Conservation (phyloP, 257 asterid species). For the Capsicum pubescens region DNA sequence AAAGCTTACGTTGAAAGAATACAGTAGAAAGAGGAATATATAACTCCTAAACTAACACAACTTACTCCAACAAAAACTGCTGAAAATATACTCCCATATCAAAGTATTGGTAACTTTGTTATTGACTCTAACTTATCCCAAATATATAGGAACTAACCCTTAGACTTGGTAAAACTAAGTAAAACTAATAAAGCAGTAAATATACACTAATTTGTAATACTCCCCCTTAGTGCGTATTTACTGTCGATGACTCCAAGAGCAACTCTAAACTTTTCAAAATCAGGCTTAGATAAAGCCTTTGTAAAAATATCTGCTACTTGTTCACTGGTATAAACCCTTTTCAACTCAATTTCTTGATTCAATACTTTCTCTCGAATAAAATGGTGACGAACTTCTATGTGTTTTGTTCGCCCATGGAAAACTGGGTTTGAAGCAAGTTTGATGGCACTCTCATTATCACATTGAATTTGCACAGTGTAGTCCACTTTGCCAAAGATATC, state of each 20-base stretch:
- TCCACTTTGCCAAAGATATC: conserved; percentile 5
- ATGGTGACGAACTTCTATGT: conserved; percentile 24
- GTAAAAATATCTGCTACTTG: conserved; percentile 25
- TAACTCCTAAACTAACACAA: not conserved
- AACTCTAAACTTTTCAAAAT: not conserved
- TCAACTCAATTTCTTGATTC: conserved; percentile 22
- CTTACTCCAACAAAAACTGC: too few relatives aligned
- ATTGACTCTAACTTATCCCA: not conserved
- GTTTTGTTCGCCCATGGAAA: conserved; percentile 20
- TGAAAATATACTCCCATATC: not conserved
- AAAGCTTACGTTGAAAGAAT: not conserved
- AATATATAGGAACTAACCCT: not conserved
- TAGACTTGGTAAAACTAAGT: too few relatives aligned
- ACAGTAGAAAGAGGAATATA: not conserved
- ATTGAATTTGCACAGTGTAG: conserved; percentile 2
- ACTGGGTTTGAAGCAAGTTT: conserved; percentile 27
- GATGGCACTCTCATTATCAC: conserved; percentile 29
- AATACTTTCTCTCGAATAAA: conserved; percentile 29
- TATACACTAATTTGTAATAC: not conserved
- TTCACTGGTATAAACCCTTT: not conserved
- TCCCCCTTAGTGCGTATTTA: conserved; percentile 28
- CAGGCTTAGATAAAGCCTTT: not conserved
- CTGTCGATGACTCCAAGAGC: conserved; percentile 7
- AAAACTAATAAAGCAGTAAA: not conserved
- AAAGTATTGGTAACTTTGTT: not conserved